Conservation (phyloP, 176 grass and related monocot genomes). For the Zizania latifolia region DNA sequence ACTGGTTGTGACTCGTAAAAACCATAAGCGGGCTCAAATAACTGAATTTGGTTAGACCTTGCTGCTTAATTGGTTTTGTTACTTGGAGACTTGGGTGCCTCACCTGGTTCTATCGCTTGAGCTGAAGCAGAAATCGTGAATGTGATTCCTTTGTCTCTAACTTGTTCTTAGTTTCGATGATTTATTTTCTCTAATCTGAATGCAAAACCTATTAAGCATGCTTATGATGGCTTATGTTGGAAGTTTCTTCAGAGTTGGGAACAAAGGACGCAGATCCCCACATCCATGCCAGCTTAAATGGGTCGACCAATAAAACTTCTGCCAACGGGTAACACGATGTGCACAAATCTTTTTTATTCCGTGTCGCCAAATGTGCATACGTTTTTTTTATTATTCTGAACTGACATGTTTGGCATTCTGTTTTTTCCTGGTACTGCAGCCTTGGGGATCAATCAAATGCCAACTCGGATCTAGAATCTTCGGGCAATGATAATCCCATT, state of each 20-base stretch:
- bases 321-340: conserved; percentile 44
- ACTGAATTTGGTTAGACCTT: not conserved
- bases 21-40: not conserved
- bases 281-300: conserved; percentile 25
- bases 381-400: not conserved
- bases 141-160: not conserved
- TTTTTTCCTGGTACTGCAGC: conserved; percentile 37
- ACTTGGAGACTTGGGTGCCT: not conserved
- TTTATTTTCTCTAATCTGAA: not conserved
- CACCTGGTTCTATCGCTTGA: not conserved
- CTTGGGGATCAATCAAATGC: conserved; percentile 36
- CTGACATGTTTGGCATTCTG: not conserved
- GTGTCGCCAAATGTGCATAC: not conserved
- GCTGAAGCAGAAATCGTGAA: not conserved
- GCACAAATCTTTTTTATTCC: not conserved
- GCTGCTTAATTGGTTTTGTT: conserved; percentile 10
- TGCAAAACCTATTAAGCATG: not conserved
- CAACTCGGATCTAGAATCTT: conserved; percentile 56
- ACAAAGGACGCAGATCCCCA: not conserved
- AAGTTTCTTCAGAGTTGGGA: conserved; percentile 26
- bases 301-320: conserved; percentile 23
- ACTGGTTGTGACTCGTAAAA: too few species aligned
- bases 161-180: not conserved
- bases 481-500: conserved; percentile 44
- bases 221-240: conserved; percentile 3